Base-by-base conservation (phyloP, 192 early-diverging fungal species). In the Dispira simplex region DNA sequence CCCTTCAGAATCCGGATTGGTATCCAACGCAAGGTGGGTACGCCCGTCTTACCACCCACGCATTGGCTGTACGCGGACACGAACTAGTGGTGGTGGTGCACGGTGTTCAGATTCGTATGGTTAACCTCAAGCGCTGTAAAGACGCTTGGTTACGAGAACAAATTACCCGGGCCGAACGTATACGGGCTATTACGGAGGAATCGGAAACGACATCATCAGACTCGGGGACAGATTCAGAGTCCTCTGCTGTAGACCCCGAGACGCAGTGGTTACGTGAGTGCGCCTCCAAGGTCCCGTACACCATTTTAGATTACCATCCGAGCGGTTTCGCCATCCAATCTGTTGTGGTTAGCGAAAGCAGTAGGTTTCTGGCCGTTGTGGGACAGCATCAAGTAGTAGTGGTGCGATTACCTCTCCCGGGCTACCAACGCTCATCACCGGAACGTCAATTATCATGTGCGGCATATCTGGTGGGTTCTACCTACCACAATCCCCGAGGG, bases 301-400 rank as follows among this genome's bases (percentile, higher is more conserved):
- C 16, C 5, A 14, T 44, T 16, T 21, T 62, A 14, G n/a, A 46
- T 11, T 10, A 21, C n/a, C 20, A 9, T 45, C 16, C 23, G 59
- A n/a, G 43, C 44, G 39, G n/a, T 23, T 90, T 84, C 64, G 71
- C 81, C n/a, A 84, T 90, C 46, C 46, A 66, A 25, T 71, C 75
- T 8, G 62, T 90, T 10, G 57, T 68, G 13, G 55, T 80, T 48
- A 86, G 84, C 47, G 65, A 62, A 26, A 75, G 75, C n/a, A 83
- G 83, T 13, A 77, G 78, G 51, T 67, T 86, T 21, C 48, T 90
- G 62, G 81, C 81, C 14, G 83, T 76, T 21, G 68, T 77, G 14
- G 88, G 86, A 49, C 66, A 70, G 8, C 74, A 80, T 25, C 75
- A 80, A 53, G 67, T 88, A 25, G 77, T 79, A 0, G 75, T 83